Evolutionary conservation across 768 basidiomycete genomes (phyloP).

Genomic region (Epithele typhae): DNA sequence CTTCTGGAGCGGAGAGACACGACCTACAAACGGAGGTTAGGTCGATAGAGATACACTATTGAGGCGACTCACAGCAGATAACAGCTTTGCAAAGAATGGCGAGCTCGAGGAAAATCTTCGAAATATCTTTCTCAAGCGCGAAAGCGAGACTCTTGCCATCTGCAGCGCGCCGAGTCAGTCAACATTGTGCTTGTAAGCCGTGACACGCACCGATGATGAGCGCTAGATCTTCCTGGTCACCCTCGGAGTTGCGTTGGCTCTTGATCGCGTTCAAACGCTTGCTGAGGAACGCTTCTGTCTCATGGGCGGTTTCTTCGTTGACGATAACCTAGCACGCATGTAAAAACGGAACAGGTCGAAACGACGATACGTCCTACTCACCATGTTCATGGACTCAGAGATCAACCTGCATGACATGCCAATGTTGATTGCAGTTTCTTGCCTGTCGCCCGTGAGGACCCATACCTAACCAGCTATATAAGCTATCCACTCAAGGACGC

Average conservation of each 20-base stretch:
- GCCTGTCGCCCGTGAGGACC: slow-evolving; percentile 97
- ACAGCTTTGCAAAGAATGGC: slow-evolving; percentile 99
- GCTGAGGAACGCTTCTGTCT: slow-evolving; percentile 79
- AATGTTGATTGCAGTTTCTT: slow-evolving; percentile 99
- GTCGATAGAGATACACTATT: no score
- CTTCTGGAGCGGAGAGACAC: slow-evolving; percentile 96
- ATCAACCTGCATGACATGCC: slow-evolving; percentile 97
- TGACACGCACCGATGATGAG: slow-evolving; percentile 81
- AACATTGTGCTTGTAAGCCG: background rate
- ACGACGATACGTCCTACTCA: no score
- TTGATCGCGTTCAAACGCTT: slow-evolving; percentile 91
- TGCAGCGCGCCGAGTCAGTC: slow-evolving; percentile 26
- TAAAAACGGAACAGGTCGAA: background rate
- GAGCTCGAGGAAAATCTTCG: slow-evolving; percentile 87
- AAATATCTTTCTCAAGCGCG: slow-evolving; percentile 90
- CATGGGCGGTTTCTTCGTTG: slow-evolving; percentile 81
- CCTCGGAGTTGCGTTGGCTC: slow-evolving; percentile 86
- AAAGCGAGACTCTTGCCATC: slow-evolving; percentile 94
- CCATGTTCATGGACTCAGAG: slow-evolving; percentile 97
- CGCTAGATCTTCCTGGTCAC: slow-evolving; percentile 89
- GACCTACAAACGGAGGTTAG: slow-evolving; percentile 63
- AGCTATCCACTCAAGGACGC: no score
- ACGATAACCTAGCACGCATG: slow-evolving; percentile 68
- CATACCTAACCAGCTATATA: slow-evolving; percentile 78
- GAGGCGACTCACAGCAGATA: slow-evolving; percentile 75